phyloP scores from a whole-genome alignment of 2,329 filamentous ascomycete genomes.

The Rhinocladiella similis region DNA sequence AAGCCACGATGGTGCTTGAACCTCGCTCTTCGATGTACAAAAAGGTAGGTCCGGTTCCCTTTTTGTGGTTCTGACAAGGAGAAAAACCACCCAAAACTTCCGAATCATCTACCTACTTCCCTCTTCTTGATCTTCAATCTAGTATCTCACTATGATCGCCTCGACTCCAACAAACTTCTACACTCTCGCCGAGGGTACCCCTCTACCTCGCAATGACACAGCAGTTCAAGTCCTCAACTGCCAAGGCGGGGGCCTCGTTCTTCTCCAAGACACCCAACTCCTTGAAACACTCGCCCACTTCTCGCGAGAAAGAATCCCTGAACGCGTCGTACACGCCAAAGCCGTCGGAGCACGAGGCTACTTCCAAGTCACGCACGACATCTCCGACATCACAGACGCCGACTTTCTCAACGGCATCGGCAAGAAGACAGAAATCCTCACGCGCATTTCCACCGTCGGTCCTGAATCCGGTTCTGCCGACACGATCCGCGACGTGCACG shows the following conservation, averaged over 20 bases:
- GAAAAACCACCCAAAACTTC: no score
- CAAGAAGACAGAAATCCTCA: conserved; percentile 53
- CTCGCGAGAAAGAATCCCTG: conserved; percentile 62
- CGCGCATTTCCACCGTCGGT: conserved; percentile 50
- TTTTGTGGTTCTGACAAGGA: no score
- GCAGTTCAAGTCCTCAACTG: conserved; percentile 18
- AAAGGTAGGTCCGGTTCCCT: no score
- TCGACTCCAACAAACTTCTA: conserved; percentile 26
- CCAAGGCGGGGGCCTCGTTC: conserved; percentile 39
- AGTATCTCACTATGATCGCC: conserved; percentile 13
- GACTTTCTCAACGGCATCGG: conserved; percentile 55
- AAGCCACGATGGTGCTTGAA: no score
- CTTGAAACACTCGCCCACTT: conserved; percentile 64
- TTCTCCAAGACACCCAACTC: conserved; percentile 61
- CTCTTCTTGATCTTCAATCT: no score
- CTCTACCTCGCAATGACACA: conserved; percentile 24
- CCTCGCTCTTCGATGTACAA: no score
- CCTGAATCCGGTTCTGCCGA: conserved; percentile 49
- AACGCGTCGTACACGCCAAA: conserved; percentile 62
- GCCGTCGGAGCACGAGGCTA: conserved; percentile 58
- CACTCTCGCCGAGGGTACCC: conserved; percentile 24
- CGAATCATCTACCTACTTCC: no score
- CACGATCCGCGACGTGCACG: conserved; percentile 50
- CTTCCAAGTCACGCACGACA: conserved; percentile 62
- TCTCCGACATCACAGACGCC: conserved; percentile 57